Conservation (phyloP, 2,329 filamentous ascomycete genomes). For the Fusarium acutatum region DNA sequence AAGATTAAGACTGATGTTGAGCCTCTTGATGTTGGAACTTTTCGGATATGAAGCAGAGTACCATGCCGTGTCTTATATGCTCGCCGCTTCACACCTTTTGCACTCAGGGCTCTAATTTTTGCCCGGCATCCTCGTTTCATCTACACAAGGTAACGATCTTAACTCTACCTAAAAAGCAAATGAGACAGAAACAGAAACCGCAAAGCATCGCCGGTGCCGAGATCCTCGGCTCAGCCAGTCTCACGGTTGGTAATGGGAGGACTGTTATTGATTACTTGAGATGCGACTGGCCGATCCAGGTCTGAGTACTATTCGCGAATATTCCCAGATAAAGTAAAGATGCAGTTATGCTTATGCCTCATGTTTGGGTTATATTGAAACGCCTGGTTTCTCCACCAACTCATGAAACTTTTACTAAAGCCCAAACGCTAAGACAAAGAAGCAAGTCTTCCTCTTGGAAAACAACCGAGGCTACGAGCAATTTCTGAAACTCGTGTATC, state of each 20-base stretch:
- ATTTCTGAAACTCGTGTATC: neutral
- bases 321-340: neutral
- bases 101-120: rapidly evolving
- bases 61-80: neutral
- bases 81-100: no score
- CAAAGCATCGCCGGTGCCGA: neutral
- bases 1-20: neutral
- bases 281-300: neutral
- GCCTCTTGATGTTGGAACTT: neutral
- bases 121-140: neutral
- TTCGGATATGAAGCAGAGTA: rapidly evolving
- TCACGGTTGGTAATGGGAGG: neutral
- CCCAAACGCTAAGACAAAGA: neutral
- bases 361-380: neutral
- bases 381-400: neutral
- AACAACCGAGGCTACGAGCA: neutral
- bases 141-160: neutral
- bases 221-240: neutral
- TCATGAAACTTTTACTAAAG: neutral
- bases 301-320: neutral
- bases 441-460: neutral
- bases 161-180: neutral
- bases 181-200: neutral
- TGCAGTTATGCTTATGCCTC: neutral
- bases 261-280: neutral